phyloP scores from a whole-genome alignment of 75 land plant species.

The Pinus taeda region DNA sequence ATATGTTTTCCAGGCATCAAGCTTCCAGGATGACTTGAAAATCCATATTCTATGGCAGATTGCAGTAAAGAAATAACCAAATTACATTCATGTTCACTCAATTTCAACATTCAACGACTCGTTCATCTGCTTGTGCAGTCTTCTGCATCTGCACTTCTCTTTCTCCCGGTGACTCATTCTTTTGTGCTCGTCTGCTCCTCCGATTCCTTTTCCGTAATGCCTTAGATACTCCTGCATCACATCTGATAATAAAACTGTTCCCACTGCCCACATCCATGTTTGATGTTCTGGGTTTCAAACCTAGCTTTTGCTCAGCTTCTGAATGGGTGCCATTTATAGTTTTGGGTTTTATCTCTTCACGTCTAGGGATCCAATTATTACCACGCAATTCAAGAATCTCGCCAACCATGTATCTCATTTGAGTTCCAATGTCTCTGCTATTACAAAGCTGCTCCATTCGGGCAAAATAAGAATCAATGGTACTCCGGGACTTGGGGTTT shows the following conservation, averaged over 20 bases:
- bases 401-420: constrained; percentile 71
- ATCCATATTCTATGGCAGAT: too few species aligned
- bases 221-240: too few species aligned
- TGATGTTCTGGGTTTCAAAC: constrained; percentile 60
- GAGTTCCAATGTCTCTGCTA: constrained; percentile 54
- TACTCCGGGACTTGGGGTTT: constrained; percentile 43
- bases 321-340: constrained; percentile 76
- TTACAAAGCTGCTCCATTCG: constrained; percentile 58
- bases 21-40: too few species aligned
- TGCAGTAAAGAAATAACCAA: too few species aligned
- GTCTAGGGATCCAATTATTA: constrained; percentile 80
- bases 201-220: too few species aligned
- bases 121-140: too few species aligned
- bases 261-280: background rate
- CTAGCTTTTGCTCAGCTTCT: constrained; percentile 82
- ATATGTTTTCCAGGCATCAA: too few species aligned
- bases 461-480: constrained; percentile 59
- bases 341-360: constrained; percentile 76
- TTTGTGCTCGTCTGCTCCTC: too few species aligned
- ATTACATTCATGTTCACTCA: too few species aligned
- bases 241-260: background rate
- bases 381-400: constrained; percentile 73
- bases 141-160: too few species aligned
- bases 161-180: too few species aligned
- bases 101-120: too few species aligned